A percentile compares a stretch with the other conserved stretches of the same genome.
Evolutionary conservation across 2,329 filamentous ascomycete genomes (phyloP).

Genomic region (Fusarium compactum): DNA sequence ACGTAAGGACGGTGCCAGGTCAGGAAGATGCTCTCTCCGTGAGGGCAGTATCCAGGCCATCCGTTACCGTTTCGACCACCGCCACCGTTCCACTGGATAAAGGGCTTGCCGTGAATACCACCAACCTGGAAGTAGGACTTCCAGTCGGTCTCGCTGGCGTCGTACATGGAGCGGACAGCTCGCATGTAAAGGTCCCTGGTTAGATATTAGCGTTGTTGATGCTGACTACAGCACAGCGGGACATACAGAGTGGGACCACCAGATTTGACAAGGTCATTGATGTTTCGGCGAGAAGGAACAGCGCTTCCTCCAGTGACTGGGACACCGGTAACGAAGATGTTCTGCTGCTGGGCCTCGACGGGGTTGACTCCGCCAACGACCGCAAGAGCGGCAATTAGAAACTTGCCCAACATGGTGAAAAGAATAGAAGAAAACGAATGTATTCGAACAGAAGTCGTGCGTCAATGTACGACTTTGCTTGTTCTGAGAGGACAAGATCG

Average conservation of each 20-base stretch:
- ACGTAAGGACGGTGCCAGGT: conserved; percentile 70
- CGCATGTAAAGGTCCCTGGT: conserved; percentile 64
- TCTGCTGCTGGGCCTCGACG: conserved; percentile 43
- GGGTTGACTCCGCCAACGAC: conserved; percentile 42
- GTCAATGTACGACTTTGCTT: conserved; percentile 40
- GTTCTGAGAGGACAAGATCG: conserved; percentile 27
- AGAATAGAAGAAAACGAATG: conserved; percentile 32
- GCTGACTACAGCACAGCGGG: neutral
- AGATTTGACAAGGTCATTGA: conserved; percentile 59
- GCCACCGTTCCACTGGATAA: conserved; percentile 57
- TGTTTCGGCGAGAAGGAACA: conserved; percentile 60
- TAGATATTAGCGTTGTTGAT: conserved; percentile 23
- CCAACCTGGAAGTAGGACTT: conserved; percentile 64
- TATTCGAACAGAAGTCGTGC: conserved; percentile 34
- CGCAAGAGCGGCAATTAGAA: conserved; percentile 43
- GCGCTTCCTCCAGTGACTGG: conserved; percentile 55
- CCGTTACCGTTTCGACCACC: conserved; percentile 47
- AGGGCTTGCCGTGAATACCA: conserved; percentile 61
- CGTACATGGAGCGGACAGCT: conserved; percentile 59
- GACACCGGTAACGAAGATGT: conserved; percentile 55
- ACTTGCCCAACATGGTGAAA: conserved; percentile 39
- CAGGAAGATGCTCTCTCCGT: conserved; percentile 62
- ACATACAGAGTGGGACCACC: conserved; percentile 60
- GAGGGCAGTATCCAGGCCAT: conserved; percentile 60
- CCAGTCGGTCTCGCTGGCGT: conserved; percentile 55